Conservation (phyloP, 257 asterid genomes). For the Plantago ovata region DNA sequence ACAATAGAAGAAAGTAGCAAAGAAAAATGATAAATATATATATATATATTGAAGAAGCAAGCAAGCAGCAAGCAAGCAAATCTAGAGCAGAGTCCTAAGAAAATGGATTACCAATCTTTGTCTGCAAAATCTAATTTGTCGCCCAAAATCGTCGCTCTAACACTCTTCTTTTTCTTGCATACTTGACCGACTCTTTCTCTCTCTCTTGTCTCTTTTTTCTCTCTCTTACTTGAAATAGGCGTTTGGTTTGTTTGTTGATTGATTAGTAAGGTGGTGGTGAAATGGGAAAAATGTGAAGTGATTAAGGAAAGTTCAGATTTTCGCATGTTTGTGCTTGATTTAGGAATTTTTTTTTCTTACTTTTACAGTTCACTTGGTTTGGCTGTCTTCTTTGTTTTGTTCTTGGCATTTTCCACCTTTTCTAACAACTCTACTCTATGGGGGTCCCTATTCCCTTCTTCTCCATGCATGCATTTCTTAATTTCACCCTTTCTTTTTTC, state of each 20-base stretch:
- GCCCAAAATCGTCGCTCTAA: conserved; percentile 56
- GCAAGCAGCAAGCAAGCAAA: conserved; percentile 24
- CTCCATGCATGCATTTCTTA: conserved; percentile 21
- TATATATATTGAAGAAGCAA: conserved; percentile 37
- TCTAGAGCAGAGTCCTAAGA: conserved; percentile 54
- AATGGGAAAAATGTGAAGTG: conserved; percentile 27
- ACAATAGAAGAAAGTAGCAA: conserved; percentile 4
- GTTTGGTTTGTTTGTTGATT: conserved; percentile 13
- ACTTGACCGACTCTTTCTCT: conserved; percentile 38
- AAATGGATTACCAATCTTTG: conserved; percentile 34
- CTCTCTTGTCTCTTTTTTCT: conserved; percentile 9
- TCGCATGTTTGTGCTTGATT: conserved; percentile 32
- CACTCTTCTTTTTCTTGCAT: conserved; percentile 27
- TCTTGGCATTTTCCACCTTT: too few species aligned
- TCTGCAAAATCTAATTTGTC: conserved; percentile 37
- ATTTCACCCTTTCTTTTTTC: neutral
- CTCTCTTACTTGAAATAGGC: conserved; percentile 17
- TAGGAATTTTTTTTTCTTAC: conserved; percentile 19
- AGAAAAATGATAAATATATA: too few species aligned
- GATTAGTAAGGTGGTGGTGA: conserved; percentile 13
- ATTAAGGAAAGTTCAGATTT: conserved; percentile 25
- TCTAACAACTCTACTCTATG: too few species aligned
- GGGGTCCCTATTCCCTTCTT: too few species aligned
- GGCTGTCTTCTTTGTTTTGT: too few species aligned
- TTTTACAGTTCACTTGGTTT: too few species aligned